Conservation (phyloP, 2,329 filamentous ascomycete genomes). For the Phyllosticta citribraziliensis region DNA sequence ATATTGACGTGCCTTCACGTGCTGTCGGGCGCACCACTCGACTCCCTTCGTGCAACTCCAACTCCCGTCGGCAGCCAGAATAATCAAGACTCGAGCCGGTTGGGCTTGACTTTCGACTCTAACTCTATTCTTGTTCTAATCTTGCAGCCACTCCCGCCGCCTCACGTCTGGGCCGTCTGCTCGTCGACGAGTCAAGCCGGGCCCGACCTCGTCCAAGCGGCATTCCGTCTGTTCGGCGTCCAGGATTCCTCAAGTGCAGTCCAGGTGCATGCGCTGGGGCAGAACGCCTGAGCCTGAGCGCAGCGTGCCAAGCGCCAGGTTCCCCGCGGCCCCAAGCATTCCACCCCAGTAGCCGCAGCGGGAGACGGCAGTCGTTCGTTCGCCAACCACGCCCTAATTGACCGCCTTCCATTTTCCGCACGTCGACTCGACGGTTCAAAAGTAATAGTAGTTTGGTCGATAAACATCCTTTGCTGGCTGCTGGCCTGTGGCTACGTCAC, state of each 20-base stretch:
- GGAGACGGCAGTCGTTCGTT: background rate
- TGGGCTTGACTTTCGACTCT: background rate
- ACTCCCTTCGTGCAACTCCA: background rate
- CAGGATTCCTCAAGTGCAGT: background rate
- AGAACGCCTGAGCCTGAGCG: background rate
- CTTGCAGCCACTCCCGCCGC: background rate
- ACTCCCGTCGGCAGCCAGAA: background rate
- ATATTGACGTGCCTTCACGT: background rate
- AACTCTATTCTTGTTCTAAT: background rate
- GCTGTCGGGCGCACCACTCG: background rate
- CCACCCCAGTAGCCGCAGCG: background rate
- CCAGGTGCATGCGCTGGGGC: background rate
- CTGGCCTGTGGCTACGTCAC: background rate
- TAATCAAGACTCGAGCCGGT: background rate
- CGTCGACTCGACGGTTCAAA: background rate
- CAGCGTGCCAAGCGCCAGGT: background rate
- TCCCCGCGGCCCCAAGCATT: background rate
- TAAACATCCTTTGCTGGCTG: background rate
- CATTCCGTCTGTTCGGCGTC: background rate
- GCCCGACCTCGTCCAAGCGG: background rate
- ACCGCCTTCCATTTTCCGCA: background rate
- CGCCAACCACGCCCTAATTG: background rate
- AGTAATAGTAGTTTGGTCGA: background rate
- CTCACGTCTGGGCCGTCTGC: background rate
- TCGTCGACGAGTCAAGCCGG: background rate